Base-by-base conservation (phyloP, 139 green algal species). In the Tetradesmus lagerheimii region DNA sequence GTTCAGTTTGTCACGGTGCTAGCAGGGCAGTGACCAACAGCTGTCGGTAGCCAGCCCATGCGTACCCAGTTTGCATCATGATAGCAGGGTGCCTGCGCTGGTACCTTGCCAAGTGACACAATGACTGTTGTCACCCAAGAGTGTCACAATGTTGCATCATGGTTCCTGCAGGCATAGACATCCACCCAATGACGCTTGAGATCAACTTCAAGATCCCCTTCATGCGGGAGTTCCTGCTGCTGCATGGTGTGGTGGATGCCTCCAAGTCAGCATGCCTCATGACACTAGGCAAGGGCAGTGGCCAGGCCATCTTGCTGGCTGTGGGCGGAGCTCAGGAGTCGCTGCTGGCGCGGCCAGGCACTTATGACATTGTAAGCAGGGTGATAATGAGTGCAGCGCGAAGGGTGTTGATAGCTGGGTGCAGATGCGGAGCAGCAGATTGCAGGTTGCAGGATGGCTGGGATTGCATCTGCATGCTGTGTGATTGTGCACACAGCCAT, bases 181-280 rank as follows among this genome's bases (percentile, higher is more conserved):
- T 95, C 16, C 91, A 92, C 53, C 87, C 90, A 57, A 83, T 94
- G 86, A 89, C 91, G 14, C 86, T 93, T 4, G 91, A 93, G 50
- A 74, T 89, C 39, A 91, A 93, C 91, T 93, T 93, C 89, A 77
- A 41, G 15, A 34, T 89, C 6, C 91, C 91, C 57, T 90, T 93
- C 53, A 71, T 92, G 64, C 89, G 91, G 2, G 91, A 93, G 80
- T 90, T 92, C 53, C 71, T 89, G 38, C 89, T 92, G 43, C 53
- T 89, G 39, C 79, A 92, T 31, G 93, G 93, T 34, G 83, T 95
- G 27, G 74, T 87, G 14, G 92, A 94, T 79, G 90, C 85, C 62
- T 93, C 77, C 53, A 90, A 90, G 41, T 38, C 83, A 9, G 91
- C 93, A 4, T 94, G 92, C 91, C 45, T 85, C 23, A 85, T 67